phyloP scores from a whole-genome alignment of 257 asterid species.

The Przewalskia tangutica region DNA sequence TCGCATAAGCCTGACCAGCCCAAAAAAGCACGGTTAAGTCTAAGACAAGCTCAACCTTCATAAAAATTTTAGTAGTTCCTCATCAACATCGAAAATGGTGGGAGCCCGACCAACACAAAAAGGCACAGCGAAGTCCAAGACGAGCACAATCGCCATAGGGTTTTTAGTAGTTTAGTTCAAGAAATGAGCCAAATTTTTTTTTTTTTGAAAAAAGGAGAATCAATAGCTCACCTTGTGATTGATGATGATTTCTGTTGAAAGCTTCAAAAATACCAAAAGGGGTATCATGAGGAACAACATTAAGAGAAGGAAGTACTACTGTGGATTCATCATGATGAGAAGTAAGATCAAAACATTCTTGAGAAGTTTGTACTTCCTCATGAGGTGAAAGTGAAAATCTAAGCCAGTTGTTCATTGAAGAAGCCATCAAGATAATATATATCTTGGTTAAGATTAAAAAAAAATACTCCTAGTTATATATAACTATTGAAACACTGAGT shows the following conservation, averaged over 20 bases:
- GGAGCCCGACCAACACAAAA: no score
- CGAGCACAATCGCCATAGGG: neutral
- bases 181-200: neutral
- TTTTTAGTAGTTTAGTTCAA: neutral
- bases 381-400: conserved; percentile 64
- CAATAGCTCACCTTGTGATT: conserved; percentile 31
- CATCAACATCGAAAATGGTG: no score
- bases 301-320: conserved; percentile 33
- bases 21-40: neutral
- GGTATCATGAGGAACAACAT: conserved; percentile 20
- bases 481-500: neutral
- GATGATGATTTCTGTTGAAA: conserved; percentile 29
- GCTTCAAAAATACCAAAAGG: conserved; percentile 44
- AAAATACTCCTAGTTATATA: neutral
- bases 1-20: neutral
- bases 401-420: conserved; percentile 61
- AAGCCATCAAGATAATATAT: conserved; percentile 14
- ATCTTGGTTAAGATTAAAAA: neutral
- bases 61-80: no score
- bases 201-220: neutral
- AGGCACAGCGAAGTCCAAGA: no score
- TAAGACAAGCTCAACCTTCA: neutral
- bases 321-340: conserved; percentile 17
- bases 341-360: conserved; percentile 45
- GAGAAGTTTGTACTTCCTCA: conserved; percentile 26